Evolutionary conservation across 2,329 filamentous ascomycete genomes (phyloP), one percentile per base, ranked within the genome.

Genomic region (Neodidymelliopsis sp.): DNA sequence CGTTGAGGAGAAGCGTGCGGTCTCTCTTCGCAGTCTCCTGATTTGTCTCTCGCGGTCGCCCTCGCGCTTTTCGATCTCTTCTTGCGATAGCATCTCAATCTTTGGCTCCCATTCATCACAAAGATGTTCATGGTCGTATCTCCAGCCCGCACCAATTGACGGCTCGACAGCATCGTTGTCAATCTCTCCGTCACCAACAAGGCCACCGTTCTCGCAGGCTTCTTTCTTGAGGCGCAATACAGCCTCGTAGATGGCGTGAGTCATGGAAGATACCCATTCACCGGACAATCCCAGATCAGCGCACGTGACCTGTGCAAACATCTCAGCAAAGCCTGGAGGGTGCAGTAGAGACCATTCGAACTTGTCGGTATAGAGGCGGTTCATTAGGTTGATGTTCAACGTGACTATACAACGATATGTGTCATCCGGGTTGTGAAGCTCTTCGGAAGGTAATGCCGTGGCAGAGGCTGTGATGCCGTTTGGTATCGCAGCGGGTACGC

Each of bases 331-430:
- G 16, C 93, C 93, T 2, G 91, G 89, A 2, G 92, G 91, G 65
- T 97, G 92, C 13, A 96, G 80, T 15, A 99, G 79, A 4, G 93
- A 97, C 93, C 93, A 97, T 71, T 97, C 93, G 57, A 99, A 97
- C 67, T 92, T 96, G 79, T 99, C 94, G 3, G 90, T 95, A 73
- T 97, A 97, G 10, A 97, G 82, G 62, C 89, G 87, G 46, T 95
- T 96, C 42, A 91, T 87, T 16, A 97, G 81, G 67, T 96, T 97
- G 65, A 99, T 89, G 69, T 89, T 96, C 33, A 99, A 79, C 33
- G 85, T 90, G 60, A 99, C 87, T 63, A 97, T 88, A 70, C 94
- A 97, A 37, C 94, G 86, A 74, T 97, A 97, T 2, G 90, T 92
- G 72, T 97, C 93, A 68, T 97, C 92, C 4, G 91, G 91, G 68